Evolutionary conservation across 345 rosid genomes (phyloP), one percentile per base, ranked within the genome.

Genomic region (Lepidium africanum): DNA sequence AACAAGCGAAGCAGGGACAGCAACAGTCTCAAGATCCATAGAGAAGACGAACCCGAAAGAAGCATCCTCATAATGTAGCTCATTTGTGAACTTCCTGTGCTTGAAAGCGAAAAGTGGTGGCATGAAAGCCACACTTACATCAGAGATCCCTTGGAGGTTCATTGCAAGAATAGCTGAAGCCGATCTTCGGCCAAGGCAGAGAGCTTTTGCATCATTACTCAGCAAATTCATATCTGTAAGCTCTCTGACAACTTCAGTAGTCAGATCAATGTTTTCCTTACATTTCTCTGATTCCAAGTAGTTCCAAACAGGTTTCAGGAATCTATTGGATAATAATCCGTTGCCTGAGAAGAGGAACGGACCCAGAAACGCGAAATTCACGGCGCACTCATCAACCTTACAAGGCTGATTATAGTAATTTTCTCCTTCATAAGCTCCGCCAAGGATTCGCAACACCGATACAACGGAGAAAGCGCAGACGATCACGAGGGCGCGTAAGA

Each of bases 1-100:
- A 77, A 93, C 92, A 10, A 90, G 87, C 7, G 86, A 61, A 2
- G 89, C 96, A 74, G 96, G 92, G 65, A 85, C 92, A 9, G 87
- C 73, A 45, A 84, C 81, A 43, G 72, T 78, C 17, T 88, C 80
- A 9, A 83, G 60, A 73, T 84, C 89, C 81, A 82, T 70, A 10
- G 97, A 90, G 43, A 85, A 57, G 65, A 90, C 90, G 42, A 93
- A 88, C 36, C 78, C 96, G 12, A 88, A 88, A 51, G 91, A 82
- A 13, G 59, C 65, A 21, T 92, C 93, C 25, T 71, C 78, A 6
- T 80, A 86, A n/a, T 72, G 78, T 59, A 90, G 78, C 74, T 87
- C 86, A 39, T 82, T 79, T n/a, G 79, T 61, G 5, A 82, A 63
- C 69, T 80, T 85, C 72, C 74, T 92, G 7, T 80, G 82, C 79